These are phyloP conservation scores for Amanita rubescens DNA, from an alignment of 768 basidiomycete species.

Conservation along the genomic window DNA sequence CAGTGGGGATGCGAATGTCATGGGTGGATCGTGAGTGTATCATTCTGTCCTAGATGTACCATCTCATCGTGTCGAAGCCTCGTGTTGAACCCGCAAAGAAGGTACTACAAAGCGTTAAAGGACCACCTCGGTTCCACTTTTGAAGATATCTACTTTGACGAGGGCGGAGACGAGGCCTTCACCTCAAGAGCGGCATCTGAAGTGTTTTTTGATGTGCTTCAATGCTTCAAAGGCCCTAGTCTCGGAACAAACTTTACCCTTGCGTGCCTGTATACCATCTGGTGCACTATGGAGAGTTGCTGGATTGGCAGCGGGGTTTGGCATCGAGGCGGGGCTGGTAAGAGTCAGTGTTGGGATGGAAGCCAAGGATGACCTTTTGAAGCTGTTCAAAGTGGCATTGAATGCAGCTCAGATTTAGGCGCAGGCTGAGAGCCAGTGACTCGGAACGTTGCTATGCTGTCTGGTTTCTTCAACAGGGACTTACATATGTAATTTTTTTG, in stretches of 20 bases:
- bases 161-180: conserved; percentile 50
- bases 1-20: conserved; percentile 90
- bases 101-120: conserved; percentile 64
- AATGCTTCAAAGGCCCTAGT: conserved; percentile 84
- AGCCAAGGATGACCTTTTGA: conserved; percentile 46
- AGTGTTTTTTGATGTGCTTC: conserved; percentile 80
- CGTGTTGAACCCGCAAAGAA: conserved; percentile 75
- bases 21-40: conserved; percentile 84
- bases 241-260: conserved; percentile 95
- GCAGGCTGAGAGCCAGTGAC: too few relatives aligned
- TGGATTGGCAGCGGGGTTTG: conserved; percentile 85
- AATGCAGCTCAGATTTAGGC: conserved; percentile 52
- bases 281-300: conserved; percentile 82
- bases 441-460: neutral
- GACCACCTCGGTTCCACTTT: conserved; percentile 46
- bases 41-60: neutral
- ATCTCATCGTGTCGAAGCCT: too few relatives aligned
- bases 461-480: conserved; percentile 2
- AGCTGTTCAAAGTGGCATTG: conserved; percentile 57
- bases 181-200: conserved; percentile 54
- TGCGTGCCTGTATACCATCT: conserved; percentile 91
- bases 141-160: conserved; percentile 83
- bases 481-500: neutral
- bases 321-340: conserved; percentile 79
- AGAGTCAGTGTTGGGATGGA: conserved; percentile 92